Evolutionary conservation across 2,329 filamentous ascomycete species (phyloP).

Genomic region (Tolypocladium paradoxum): DNA sequence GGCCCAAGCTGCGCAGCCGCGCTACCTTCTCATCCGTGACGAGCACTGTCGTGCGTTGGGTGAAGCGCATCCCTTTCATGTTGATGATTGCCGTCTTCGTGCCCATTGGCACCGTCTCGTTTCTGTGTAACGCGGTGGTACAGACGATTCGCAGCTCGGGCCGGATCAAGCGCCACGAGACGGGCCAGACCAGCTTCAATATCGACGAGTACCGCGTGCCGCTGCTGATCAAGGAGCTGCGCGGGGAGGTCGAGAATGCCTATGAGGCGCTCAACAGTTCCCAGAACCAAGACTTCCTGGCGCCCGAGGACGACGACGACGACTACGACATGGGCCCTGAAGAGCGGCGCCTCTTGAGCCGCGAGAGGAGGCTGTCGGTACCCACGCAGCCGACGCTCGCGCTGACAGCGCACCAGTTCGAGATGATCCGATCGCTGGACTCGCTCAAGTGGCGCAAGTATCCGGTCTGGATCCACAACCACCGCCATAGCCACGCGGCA

Average conservation of each 20-base stretch:
- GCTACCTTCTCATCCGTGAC: conserved; percentile 21
- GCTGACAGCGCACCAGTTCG: conserved; percentile 68
- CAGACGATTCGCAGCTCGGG: conserved; percentile 66
- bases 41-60: conserved; percentile 18
- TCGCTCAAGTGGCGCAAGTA: conserved; percentile 53
- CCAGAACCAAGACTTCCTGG: conserved; percentile 62
- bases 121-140: conserved; percentile 63
- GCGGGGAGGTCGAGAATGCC: conserved; percentile 64
- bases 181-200: conserved; percentile 55
- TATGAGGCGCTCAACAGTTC: conserved; percentile 63
- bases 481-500: conserved; percentile 75
- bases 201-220: conserved; percentile 65
- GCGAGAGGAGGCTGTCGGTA: conserved; percentile 29
- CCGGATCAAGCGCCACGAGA: conserved; percentile 67
- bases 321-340: conserved; percentile 22
- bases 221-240: conserved; percentile 63
- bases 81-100: conserved; percentile 58
- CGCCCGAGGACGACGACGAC: conserved; percentile 37
- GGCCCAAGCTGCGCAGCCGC: conserved; percentile 20
- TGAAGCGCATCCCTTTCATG: conserved; percentile 51
- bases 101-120: conserved; percentile 60
- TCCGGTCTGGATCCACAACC: conserved; percentile 64
- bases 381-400: conserved; percentile 60
- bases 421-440: conserved; percentile 72
- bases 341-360: conserved; percentile 29